Base-by-base conservation (phyloP, 139 green algal genomes). In the Pseudopediastrum boryanum region DNA sequence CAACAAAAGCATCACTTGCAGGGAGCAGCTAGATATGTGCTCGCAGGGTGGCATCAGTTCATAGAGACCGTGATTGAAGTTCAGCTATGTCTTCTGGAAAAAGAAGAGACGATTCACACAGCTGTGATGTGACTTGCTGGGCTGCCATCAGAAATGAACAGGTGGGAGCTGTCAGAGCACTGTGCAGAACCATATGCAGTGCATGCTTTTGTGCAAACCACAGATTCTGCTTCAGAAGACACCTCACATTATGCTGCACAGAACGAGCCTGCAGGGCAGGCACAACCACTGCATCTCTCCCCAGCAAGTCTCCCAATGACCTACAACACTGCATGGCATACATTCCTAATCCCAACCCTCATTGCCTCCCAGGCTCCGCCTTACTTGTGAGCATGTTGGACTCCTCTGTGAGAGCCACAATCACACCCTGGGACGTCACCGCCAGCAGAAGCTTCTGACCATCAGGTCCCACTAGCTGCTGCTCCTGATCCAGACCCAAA, bases 371-470 rank as follows among this genome's bases (percentile, higher is more conserved):
- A 43, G 59, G 33, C 41, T 39, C 31, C 63, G n/a, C n/a, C 63
- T 19, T 39, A 73, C 65, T 42, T 58, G 41, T 41, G 41, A 73
- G 65, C 5, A 42, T 41, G 42, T 42, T 73, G 65, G n/a, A 59
- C 42, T 42, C 25, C 42, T 42, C 56, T 41, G 54, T 42, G 42
- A 73, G 41, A 3, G 65, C 65, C 19, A 73, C 65, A 41, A 73
- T n/a, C 42, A 25, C 56, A 27, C 65, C 65, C 38, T 73, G 42
- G 13, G 65, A 73, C 25, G 65, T n/a, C 25, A n/a, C 29, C 3
- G 65, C 65, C 65, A 73, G 65, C 41, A n/a, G 7, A n/a, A 73
- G 65, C 8, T 41, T 41, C 65, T 16, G 5, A 3, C 39, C 41
- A 51, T 73, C 65, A 33, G 23, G 65, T 6, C 65, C 65, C 42